phyloP scores from a whole-genome alignment of 805 yeast genomes.

The Danielozyma ontarioensis region DNA sequence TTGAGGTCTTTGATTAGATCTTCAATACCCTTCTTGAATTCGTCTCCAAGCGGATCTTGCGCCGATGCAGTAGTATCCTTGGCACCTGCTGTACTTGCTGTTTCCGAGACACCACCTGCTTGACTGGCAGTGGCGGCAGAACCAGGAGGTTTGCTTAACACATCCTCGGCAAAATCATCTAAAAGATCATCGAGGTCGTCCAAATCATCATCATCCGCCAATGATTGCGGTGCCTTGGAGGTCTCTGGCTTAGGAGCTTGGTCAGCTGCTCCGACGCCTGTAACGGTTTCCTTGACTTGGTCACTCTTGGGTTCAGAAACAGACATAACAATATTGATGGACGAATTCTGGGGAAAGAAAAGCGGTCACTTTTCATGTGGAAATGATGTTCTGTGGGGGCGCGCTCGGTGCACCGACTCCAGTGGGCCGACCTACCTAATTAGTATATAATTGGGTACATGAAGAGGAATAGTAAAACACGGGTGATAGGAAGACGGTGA shows the following conservation, averaged over 20 bases:
- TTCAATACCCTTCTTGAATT: conserved; percentile 25
- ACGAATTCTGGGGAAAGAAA: too few species aligned
- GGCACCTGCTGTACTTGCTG: conserved; percentile 10
- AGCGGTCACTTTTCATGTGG: too few species aligned
- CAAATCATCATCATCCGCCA: conserved; percentile 47
- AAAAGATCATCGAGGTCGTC: conserved; percentile 80
- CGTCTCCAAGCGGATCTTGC: conserved; percentile 24
- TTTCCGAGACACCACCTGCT: conserved; percentile 6
- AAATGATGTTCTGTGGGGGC: too few species aligned
- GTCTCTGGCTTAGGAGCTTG: too few species aligned
- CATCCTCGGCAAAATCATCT: conserved; percentile 78
- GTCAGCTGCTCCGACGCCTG: neutral
- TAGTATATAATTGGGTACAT: too few species aligned
- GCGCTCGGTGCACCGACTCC: too few species aligned
- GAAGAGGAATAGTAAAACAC: too few species aligned
- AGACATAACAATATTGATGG: too few species aligned
- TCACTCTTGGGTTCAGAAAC: neutral
- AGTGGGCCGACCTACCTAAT: too few species aligned
- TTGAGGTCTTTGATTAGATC: conserved; percentile 45
- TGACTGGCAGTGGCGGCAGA: conserved; percentile 18
- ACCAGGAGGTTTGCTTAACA: conserved; percentile 59
- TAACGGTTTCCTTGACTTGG: neutral
- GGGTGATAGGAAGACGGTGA: too few species aligned
- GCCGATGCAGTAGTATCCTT: conserved; percentile 7
- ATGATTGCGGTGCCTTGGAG: too few species aligned